phyloP scores from a whole-genome alignment of 805 yeast genomes.

The Kodamaea restingae region DNA sequence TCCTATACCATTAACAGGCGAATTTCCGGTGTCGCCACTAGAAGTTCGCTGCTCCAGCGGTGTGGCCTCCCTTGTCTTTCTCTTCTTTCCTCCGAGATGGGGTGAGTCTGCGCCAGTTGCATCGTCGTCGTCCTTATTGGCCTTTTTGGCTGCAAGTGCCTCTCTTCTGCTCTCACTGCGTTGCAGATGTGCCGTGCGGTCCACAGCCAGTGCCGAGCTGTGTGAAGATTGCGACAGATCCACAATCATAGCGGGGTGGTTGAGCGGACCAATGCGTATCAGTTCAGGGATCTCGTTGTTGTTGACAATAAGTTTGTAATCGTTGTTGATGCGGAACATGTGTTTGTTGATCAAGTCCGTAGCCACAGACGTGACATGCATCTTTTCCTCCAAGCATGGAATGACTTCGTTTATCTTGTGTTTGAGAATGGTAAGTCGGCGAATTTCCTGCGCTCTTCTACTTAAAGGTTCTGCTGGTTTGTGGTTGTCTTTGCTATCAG shows the following conservation, averaged over 20 bases:
- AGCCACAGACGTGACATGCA: slow-evolving; percentile 94
- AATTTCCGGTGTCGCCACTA: slow-evolving; percentile 8
- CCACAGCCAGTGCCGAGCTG: slow-evolving; percentile 28
- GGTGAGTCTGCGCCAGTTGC: not conserved
- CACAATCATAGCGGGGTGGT: slow-evolving; percentile 86
- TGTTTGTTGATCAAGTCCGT: slow-evolving; percentile 70
- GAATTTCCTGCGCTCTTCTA: slow-evolving; percentile 20
- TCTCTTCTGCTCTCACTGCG: slow-evolving; percentile 86
- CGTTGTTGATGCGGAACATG: slow-evolving; percentile 70
- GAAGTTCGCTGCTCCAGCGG: slow-evolving; percentile 16
- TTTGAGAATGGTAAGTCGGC: slow-evolving; percentile 37
- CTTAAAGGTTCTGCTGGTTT: not conserved
- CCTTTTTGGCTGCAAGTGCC: slow-evolving; percentile 85
- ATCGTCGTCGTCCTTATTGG: slow-evolving; percentile 41
- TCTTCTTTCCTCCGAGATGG: slow-evolving; percentile 7
- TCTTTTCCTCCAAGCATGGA: slow-evolving; percentile 93
- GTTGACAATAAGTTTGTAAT: slow-evolving; percentile 66
- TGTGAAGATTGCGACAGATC: slow-evolving; percentile 41
- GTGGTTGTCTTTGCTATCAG: not conserved
- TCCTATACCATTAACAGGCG: slow-evolving; percentile 17
- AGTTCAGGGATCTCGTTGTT: slow-evolving; percentile 79
- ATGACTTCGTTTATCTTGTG: slow-evolving; percentile 61
- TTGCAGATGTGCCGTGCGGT: slow-evolving; percentile 64
- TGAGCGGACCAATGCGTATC: slow-evolving; percentile 70
- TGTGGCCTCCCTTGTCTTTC: slow-evolving; percentile 18